phyloP scores from a whole-genome alignment of 2,329 filamentous ascomycete species.

The Orbilia blumenaviensis region DNA sequence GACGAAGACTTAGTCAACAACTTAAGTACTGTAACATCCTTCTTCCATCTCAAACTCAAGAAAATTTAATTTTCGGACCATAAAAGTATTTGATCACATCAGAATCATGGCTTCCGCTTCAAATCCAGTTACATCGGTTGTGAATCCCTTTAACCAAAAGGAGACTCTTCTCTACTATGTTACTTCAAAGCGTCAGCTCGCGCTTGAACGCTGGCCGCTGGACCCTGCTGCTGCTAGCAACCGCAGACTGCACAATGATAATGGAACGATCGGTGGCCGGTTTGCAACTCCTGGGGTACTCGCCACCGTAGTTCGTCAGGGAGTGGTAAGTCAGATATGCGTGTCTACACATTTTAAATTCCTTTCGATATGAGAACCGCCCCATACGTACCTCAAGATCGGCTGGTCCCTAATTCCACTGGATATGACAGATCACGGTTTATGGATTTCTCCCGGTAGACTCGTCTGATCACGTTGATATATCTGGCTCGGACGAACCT shows the following conservation, averaged over 20 bases:
- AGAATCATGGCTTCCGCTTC: slow-evolving; percentile 8
- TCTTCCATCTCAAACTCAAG: no score
- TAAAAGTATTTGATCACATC: no score
- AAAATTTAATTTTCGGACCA: no score
- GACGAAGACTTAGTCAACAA: no score
- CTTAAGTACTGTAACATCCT: no score
- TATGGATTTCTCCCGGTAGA: not conserved
- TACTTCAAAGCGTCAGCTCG: not conserved
- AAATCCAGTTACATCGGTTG: not conserved
- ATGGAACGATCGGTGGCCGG: not conserved
- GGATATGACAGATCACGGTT: not conserved
- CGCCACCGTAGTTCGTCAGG: not conserved
- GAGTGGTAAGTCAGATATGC: not conserved
- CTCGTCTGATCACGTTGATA: not conserved
- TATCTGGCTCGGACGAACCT: not conserved
- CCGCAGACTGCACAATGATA: not conserved
- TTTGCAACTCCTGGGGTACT: not conserved
- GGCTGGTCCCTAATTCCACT: not conserved
- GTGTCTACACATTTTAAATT: no score
- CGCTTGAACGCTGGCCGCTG: not conserved
- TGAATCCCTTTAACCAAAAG: not conserved
- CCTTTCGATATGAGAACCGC: no score
- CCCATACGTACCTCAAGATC: no score
- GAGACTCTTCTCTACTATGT: slow-evolving; percentile 3
- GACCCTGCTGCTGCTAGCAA: not conserved